Conservation (phyloP, 2,329 filamentous ascomycete genomes). For the Thielaviopsis euricoi region DNA sequence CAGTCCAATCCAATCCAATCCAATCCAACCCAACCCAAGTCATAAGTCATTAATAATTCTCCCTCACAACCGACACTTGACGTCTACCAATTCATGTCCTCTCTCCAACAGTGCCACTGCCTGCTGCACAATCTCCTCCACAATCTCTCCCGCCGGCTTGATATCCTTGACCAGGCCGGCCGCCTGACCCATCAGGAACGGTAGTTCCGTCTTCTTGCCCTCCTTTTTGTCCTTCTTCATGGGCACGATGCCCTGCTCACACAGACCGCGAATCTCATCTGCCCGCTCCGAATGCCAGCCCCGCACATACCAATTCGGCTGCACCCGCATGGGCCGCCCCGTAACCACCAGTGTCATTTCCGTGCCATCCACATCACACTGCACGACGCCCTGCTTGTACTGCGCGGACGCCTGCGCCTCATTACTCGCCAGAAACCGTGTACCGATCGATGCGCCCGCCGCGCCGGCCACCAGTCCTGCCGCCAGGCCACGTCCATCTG, state of each 20-base stretch:
- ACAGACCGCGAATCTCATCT: constrained; percentile 58
- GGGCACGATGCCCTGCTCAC: constrained; percentile 61
- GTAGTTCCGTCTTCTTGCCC: constrained; percentile 66
- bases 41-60: constrained; percentile 7
- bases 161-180: constrained; percentile 61
- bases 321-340: constrained; percentile 65
- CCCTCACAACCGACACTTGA: constrained; percentile 27
- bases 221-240: constrained; percentile 70
- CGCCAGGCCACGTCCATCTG: constrained; percentile 66
- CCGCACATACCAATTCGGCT: constrained; percentile 68
- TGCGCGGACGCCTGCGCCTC: constrained; percentile 68
- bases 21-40: neutral
- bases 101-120: constrained; percentile 51
- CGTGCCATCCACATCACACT: constrained; percentile 65
- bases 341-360: constrained; percentile 67
- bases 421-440: constrained; percentile 67
- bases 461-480: constrained; percentile 77
- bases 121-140: constrained; percentile 77
- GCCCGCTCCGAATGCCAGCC: constrained; percentile 60
- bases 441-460: constrained; percentile 83
- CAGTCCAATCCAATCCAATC: neutral
- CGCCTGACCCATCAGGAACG: constrained; percentile 89
- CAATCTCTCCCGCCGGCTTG: constrained; percentile 67
- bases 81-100: constrained; percentile 41
- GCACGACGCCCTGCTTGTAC: constrained; percentile 74